phyloP scores from a whole-genome alignment of 208 protist genomes.

The Naegleria gruberi region DNA sequence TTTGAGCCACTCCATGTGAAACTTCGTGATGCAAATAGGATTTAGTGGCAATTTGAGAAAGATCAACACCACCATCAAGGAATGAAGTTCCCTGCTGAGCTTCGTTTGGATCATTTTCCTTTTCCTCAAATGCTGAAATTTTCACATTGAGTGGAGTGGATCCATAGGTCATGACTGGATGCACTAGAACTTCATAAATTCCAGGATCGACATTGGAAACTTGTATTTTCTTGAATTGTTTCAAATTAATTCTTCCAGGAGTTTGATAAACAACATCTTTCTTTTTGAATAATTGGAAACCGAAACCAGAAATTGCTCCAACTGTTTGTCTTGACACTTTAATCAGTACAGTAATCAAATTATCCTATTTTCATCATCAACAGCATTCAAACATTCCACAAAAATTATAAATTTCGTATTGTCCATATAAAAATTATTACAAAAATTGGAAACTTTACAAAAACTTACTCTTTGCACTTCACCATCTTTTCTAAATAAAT shows the following conservation, averaged over 20 bases:
- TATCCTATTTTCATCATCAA: neutral
- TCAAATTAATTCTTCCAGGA: neutral
- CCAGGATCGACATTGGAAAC: neutral
- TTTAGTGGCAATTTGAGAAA: neutral
- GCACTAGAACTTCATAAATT: neutral
- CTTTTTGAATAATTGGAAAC: neutral
- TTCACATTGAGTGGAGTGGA: neutral
- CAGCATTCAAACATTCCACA: neutral
- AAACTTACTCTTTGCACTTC: neutral
- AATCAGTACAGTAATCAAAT: neutral
- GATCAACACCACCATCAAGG: neutral
- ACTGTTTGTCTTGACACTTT: neutral
- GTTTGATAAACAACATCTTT: neutral
- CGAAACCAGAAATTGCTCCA: neutral
- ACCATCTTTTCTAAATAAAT: constrained; percentile 6
- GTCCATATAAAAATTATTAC: neutral
- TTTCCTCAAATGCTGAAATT: neutral
- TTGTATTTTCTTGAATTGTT: neutral
- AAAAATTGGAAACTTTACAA: neutral
- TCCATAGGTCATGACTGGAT: neutral
- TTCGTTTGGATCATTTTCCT: neutral
- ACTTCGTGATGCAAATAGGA: neutral
- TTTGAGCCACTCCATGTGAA: neutral
- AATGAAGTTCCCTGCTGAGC: neutral
- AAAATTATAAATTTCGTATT: too few species aligned